phyloP scores from a whole-genome alignment of 805 yeast species.

The Clavispora carvajalis region DNA sequence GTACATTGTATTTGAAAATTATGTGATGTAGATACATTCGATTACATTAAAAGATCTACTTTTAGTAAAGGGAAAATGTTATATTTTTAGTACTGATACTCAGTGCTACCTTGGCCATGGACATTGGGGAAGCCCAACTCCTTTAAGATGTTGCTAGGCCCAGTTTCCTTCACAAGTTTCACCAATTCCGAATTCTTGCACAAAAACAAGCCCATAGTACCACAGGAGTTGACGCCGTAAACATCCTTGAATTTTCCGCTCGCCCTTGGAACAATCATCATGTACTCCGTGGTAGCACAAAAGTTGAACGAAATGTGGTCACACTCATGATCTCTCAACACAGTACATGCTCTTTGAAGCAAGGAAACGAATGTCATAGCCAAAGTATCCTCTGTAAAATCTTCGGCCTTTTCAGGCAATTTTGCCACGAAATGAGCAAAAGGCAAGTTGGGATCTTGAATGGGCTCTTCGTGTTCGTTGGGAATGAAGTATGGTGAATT shows the following conservation, averaged over 20 bases:
- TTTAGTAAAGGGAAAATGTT: not conserved
- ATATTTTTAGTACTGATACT: constrained; percentile 52
- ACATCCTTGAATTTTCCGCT: constrained; percentile 43
- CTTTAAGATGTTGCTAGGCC: constrained; percentile 50
- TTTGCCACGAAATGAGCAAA: constrained; percentile 83
- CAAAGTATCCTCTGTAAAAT: constrained; percentile 49
- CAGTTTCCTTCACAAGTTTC: constrained; percentile 41
- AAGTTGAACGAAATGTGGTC: constrained; percentile 69
- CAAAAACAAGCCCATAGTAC: constrained; percentile 70
- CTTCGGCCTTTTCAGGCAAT: constrained; percentile 38
- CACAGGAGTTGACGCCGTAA: constrained; percentile 74
- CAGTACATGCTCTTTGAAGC: constrained; percentile 65
- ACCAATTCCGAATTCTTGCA: constrained; percentile 62
- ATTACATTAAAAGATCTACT: not conserved
- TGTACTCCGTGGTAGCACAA: constrained; percentile 75
- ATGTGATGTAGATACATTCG: no score
- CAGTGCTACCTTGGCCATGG: constrained; percentile 51
- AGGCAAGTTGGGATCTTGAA: constrained; percentile 55
- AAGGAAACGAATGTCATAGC: constrained; percentile 68
- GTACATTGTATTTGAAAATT: no score
- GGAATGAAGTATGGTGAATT: constrained; percentile 52
- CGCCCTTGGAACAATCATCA: constrained; percentile 81
- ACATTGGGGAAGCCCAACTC: constrained; percentile 64
- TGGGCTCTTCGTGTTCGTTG: constrained; percentile 48
- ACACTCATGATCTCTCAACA: constrained; percentile 47